These are phyloP conservation scores for Suillus subluteus DNA, from an alignment of 768 basidiomycete genomes.

Conservation along the genomic window DNA sequence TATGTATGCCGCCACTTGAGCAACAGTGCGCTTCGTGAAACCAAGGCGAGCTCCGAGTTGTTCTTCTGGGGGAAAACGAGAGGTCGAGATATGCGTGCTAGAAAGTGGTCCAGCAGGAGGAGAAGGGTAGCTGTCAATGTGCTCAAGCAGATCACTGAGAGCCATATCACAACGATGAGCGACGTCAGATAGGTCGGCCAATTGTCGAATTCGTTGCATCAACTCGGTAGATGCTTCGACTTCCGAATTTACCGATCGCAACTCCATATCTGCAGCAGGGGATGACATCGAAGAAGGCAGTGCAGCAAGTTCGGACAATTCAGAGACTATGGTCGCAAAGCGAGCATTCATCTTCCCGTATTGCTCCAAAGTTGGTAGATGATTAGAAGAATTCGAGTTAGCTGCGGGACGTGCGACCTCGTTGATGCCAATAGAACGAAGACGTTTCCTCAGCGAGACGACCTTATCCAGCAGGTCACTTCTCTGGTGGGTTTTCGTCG, in stretches of 20 bases:
- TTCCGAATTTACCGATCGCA: constrained; percentile 64
- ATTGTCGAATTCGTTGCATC: constrained; percentile 52
- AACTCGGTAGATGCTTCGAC: constrained; percentile 52
- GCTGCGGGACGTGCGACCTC: constrained; percentile 49
- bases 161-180: constrained; percentile 68
- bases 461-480: constrained; percentile 53
- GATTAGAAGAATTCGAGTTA: constrained; percentile 36
- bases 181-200: constrained; percentile 56
- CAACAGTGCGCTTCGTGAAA: constrained; percentile 61
- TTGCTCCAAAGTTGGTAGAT: constrained; percentile 56
- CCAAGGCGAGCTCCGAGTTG: constrained; percentile 64
- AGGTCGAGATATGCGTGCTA: constrained; percentile 49
- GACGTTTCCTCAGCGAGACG: constrained; percentile 55
- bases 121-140: constrained; percentile 82
- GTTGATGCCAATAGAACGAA: constrained; percentile 65
- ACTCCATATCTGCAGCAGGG: constrained; percentile 53
- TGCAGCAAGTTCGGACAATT: constrained; percentile 47
- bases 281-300: constrained; percentile 51
- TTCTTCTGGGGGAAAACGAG: constrained; percentile 58
- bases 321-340: constrained; percentile 48
- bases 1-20: constrained; percentile 47
- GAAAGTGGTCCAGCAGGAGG: constrained; percentile 54
- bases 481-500: constrained; percentile 42
- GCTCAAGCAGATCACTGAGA: constrained; percentile 83
- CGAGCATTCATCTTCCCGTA: constrained; percentile 49